Evolutionary conservation across 2,329 filamentous ascomycete species (phyloP).

Genomic region (Fusarium cicatricum): DNA sequence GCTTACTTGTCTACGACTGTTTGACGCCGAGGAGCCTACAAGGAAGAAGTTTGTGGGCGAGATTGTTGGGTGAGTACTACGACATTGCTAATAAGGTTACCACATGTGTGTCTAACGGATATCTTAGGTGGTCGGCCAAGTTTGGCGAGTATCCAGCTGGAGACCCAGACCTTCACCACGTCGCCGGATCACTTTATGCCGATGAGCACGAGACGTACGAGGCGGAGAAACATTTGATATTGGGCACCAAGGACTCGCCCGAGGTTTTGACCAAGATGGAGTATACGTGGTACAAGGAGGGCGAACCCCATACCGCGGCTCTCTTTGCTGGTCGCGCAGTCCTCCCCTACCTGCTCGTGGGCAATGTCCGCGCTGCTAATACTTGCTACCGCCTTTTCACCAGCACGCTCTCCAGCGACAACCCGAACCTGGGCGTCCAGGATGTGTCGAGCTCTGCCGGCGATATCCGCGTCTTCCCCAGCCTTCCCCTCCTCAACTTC

Average conservation of each 20-base stretch:
- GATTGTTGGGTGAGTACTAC: conserved; percentile 71
- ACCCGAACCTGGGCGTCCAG: conserved; percentile 72
- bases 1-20: conserved; percentile 80
- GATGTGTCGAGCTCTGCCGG: conserved; percentile 78
- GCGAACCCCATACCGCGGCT: conserved; percentile 86
- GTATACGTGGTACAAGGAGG: conserved; percentile 92
- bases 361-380: conserved; percentile 90
- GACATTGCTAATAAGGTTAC: not conserved
- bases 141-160: conserved; percentile 88
- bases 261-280: conserved; percentile 83
- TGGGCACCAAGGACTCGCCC: conserved; percentile 89
- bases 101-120: conserved; percentile 8
- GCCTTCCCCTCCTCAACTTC: conserved; percentile 94
- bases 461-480: conserved; percentile 85
- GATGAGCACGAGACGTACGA: conserved; percentile 93
- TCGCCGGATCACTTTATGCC: conserved; percentile 87
- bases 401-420: conserved; percentile 51
- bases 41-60: conserved; percentile 92
- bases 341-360: conserved; percentile 88
- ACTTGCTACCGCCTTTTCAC: conserved; percentile 76
- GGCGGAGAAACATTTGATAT: conserved; percentile 86
- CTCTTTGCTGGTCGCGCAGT: conserved; percentile 87
- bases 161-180: conserved; percentile 94
- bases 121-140: conserved; percentile 78
- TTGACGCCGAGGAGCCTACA: conserved; percentile 84